Conservation (phyloP, 2,329 filamentous ascomycete species). For the Venturia aucupariae region DNA sequence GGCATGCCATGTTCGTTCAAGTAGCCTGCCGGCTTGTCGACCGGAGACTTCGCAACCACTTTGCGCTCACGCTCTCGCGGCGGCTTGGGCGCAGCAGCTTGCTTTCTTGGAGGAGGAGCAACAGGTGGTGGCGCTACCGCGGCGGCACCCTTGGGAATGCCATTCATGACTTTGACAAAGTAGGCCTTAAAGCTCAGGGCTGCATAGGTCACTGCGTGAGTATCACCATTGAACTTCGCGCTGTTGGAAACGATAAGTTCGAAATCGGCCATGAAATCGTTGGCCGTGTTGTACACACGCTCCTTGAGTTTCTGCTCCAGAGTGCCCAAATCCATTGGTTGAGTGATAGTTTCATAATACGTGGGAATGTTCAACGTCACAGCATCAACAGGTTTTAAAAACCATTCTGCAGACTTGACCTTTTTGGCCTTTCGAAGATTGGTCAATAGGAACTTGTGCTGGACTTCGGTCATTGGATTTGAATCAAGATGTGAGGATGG, state of each 20-base stretch:
- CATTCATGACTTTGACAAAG: conserved; percentile 52
- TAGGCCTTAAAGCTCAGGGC: conserved; percentile 52
- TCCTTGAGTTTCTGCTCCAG: conserved; percentile 75
- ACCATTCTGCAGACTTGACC: conserved; percentile 68
- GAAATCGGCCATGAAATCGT: conserved; percentile 65
- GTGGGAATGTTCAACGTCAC: conserved; percentile 68
- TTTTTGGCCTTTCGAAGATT: conserved; percentile 72
- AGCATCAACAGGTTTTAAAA: conserved; percentile 67
- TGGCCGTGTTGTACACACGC: conserved; percentile 58
- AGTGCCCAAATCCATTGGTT: conserved; percentile 75
- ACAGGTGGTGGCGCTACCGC: conserved; percentile 16
- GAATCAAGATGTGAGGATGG: conserved; percentile 20
- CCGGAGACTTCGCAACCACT: conserved; percentile 23
- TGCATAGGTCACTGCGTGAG: conserved; percentile 62
- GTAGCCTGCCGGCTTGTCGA: conserved; percentile 20
- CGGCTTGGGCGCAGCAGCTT: conserved; percentile 26
- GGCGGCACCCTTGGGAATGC: conserved; percentile 45
- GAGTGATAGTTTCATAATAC: conserved; percentile 61
- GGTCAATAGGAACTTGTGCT: conserved; percentile 54
- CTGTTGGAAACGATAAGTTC: conserved; percentile 70
- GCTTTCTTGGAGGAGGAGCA: conserved; percentile 21
- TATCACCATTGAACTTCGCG: conserved; percentile 68
- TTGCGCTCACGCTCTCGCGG: conserved; percentile 21
- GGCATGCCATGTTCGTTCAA: conserved; percentile 69
- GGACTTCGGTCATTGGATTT: conserved; percentile 46